Percentiles rank a stretch among this genome's conserved stretches.
phyloP scores from a whole-genome alignment of 768 basidiomycete genomes.

The Cystoderma amianthinum region DNA sequence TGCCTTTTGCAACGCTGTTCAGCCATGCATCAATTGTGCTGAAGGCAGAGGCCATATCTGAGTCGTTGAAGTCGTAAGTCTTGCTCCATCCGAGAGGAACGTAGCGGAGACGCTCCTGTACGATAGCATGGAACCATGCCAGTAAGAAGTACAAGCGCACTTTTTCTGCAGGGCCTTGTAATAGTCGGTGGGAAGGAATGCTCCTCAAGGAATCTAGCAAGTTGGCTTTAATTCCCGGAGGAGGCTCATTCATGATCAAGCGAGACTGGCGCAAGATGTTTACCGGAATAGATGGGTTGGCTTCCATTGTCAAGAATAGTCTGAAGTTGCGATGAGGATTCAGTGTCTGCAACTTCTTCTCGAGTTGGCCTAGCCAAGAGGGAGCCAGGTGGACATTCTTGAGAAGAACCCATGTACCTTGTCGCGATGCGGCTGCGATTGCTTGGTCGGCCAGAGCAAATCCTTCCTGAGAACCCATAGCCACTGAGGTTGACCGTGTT shows the following conservation, averaged over 20 bases:
- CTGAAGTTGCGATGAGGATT: conserved; percentile 90
- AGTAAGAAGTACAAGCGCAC: conserved; percentile 90
- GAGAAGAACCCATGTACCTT: conserved; percentile 93
- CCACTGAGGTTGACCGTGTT: conserved; percentile 79
- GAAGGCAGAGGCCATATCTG: conserved; percentile 91
- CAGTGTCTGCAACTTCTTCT: conserved; percentile 93
- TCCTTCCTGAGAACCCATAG: conserved; percentile 99
- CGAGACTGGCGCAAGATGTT: conserved; percentile 95
- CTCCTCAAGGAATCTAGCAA: conserved; percentile 81
- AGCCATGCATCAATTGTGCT: conserved; percentile 92
- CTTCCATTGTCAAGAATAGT: conserved; percentile 97
- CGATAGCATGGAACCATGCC: conserved; percentile 98
- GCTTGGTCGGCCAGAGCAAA: conserved; percentile 94
- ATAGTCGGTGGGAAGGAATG: conserved; percentile 64
- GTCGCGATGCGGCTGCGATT: conserved; percentile 85
- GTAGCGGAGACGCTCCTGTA: conserved; percentile 95
- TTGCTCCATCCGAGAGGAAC: conserved; percentile 97
- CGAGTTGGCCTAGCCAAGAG: conserved; percentile 91
- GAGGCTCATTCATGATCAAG: conserved; percentile 97
- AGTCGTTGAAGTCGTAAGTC: conserved; percentile 97
- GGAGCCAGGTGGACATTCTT: conserved; percentile 98
- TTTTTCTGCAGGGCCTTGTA: conserved; percentile 90
- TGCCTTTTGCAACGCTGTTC: conserved; percentile 70
- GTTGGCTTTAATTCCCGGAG: conserved; percentile 95
- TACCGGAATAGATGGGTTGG: conserved; percentile 89